Conservation (phyloP, 306 rosid species). For the Quercus dentata region DNA sequence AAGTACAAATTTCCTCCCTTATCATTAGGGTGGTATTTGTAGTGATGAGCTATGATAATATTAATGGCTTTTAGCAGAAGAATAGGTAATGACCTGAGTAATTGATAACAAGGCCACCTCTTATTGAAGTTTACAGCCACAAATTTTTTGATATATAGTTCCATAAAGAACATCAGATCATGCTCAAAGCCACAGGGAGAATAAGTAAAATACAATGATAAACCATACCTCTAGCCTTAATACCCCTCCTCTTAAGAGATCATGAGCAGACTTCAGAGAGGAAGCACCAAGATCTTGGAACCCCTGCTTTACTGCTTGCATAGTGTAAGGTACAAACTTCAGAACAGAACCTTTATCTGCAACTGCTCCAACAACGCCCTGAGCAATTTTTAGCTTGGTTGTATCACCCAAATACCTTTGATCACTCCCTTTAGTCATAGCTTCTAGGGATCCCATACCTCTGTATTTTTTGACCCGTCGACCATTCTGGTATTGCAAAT, state of each 20-base stretch:
- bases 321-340: constrained; percentile 84
- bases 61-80: too few relatives aligned
- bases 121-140: too few relatives aligned
- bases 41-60: too few relatives aligned
- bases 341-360: constrained; percentile 90
- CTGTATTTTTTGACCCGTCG: constrained; percentile 70
- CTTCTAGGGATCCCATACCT: constrained; percentile 98
- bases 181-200: constrained; percentile 7
- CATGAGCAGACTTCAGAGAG: constrained; percentile 81
- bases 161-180: too few relatives aligned
- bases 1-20: too few relatives aligned
- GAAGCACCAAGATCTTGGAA: constrained; percentile 96
- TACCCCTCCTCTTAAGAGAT: constrained; percentile 65
- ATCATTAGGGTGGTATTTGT: too few relatives aligned
- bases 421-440: constrained; percentile 97
- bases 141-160: not conserved
- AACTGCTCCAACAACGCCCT: constrained; percentile 94
- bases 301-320: constrained; percentile 97
- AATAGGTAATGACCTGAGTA: too few relatives aligned
- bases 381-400: constrained; percentile 88
- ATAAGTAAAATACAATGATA: not conserved
- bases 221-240: constrained; percentile 82
- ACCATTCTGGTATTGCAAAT: constrained; percentile 60
- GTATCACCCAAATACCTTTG: constrained; percentile 82
- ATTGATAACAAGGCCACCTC: too few relatives aligned